Conservation (phyloP, 352 stramenopile genomes). For the Pythium sp. region DNA sequence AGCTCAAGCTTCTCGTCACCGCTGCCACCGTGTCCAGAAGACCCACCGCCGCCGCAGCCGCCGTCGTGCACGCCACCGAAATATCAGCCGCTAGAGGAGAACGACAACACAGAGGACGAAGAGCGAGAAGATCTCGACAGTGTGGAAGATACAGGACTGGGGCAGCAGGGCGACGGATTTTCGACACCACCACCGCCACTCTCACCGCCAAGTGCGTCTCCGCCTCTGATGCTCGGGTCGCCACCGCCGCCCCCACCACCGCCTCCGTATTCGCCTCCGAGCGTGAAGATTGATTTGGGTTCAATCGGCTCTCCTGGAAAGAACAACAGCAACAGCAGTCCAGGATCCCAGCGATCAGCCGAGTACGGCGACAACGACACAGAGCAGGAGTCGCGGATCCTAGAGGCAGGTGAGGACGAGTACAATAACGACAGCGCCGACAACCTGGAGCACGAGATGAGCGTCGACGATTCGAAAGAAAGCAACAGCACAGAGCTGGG, state of each 20-base stretch:
- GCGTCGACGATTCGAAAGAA: constrained; percentile 6
- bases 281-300: constrained; percentile 34
- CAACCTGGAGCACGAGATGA: not conserved
- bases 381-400: constrained; percentile 17
- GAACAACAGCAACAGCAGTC: not conserved
- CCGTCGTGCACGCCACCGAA: constrained; percentile 62
- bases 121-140: constrained; percentile 37
- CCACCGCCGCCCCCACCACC: constrained; percentile 34
- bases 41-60: constrained; percentile 54
- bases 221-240: constrained; percentile 13
- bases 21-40: constrained; percentile 68
- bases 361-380: constrained; percentile 6
- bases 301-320: constrained; percentile 25
- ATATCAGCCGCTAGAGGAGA: constrained; percentile 62
- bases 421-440: constrained; percentile 18
- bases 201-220: constrained; percentile 34
- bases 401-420: constrained; percentile 17
- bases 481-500: not conserved
- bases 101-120: constrained; percentile 40
- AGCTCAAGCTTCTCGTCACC: constrained; percentile 75
- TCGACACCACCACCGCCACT: constrained; percentile 45
- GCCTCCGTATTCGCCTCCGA: constrained; percentile 57
- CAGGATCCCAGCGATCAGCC: constrained; percentile 6
- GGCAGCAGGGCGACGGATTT: constrained; percentile 24
- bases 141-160: constrained; percentile 35